phyloP scores from a whole-genome alignment of 1,284 basidiomycete genomes.

The Pisolithus thermaeus region DNA sequence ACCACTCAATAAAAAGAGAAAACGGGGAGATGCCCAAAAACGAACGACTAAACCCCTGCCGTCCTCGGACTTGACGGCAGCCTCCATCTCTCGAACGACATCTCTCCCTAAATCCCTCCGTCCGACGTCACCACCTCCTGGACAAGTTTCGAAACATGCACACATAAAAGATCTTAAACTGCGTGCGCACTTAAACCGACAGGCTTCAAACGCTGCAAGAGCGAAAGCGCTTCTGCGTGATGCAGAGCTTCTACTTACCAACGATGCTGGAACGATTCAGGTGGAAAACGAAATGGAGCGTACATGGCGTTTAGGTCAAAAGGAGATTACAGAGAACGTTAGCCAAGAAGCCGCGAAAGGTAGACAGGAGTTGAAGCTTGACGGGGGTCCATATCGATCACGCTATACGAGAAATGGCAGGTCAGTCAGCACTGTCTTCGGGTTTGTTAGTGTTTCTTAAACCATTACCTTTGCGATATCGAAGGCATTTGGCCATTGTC shows the following conservation, averaged over 20 bases:
- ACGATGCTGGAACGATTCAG: conserved; percentile 66
- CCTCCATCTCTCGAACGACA: conserved; percentile 54
- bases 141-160: conserved; percentile 40
- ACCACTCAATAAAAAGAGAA: conserved; percentile 40
- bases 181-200: conserved; percentile 58
- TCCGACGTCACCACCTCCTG: conserved; percentile 36
- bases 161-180: conserved; percentile 77
- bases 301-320: conserved; percentile 86
- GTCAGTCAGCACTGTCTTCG: conserved; percentile 36
- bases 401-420: conserved; percentile 90
- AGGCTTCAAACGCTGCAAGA: conserved; percentile 51
- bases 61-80: conserved; percentile 46
- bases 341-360: conserved; percentile 74
- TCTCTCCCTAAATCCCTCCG: conserved; percentile 57
- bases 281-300: conserved; percentile 76
- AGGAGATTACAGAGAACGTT: conserved; percentile 66
- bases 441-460: not conserved
- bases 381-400: conserved; percentile 81
- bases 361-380: conserved; percentile 75
- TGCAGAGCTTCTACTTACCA: conserved; percentile 57
- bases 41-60: conserved; percentile 17
- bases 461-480: not conserved
- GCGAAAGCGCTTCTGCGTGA: conserved; percentile 58
- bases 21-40: conserved; percentile 16
- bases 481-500: conserved; percentile 78